Conservation (phyloP, 139 green algal species). For the Bryopsis sp. region DNA sequence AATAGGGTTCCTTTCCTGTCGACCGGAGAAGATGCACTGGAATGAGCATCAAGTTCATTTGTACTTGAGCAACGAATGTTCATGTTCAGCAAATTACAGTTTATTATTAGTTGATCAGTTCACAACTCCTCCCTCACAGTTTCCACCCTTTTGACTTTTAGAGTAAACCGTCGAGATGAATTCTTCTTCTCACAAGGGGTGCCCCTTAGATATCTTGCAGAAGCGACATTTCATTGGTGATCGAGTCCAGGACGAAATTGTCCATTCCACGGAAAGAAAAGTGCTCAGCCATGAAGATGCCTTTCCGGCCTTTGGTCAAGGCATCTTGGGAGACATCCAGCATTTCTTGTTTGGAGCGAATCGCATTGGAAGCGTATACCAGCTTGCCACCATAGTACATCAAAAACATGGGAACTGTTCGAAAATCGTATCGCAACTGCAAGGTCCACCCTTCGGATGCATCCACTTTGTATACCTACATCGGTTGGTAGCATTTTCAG, state of each 20-base stretch:
- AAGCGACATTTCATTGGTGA: slow-evolving; percentile 25
- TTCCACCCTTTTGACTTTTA: no score
- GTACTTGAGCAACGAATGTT: no score
- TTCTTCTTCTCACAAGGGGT: no score
- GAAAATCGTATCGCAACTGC: slow-evolving; percentile 35
- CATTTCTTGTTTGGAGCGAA: slow-evolving; percentile 19
- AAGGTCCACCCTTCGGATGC: slow-evolving; percentile 31
- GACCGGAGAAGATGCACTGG: no score
- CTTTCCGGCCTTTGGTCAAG: slow-evolving; percentile 24
- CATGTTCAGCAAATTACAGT: no score
- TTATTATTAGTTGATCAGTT: no score
- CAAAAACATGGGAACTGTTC: slow-evolving; percentile 39
- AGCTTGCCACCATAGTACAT: slow-evolving; percentile 35
- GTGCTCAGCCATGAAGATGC: slow-evolving; percentile 23
- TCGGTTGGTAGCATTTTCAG: no score
- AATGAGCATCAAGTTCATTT: no score
- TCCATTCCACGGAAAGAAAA: slow-evolving; percentile 21
- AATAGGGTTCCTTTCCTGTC: no score
- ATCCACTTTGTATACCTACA: slow-evolving; percentile 40
- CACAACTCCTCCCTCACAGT: no score
- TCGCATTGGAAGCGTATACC: slow-evolving; percentile 31
- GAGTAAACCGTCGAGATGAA: no score
- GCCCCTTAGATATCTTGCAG: no score
- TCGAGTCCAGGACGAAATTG: slow-evolving; percentile 34
- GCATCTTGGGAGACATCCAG: slow-evolving; percentile 15